Percentiles rank a stretch among this genome's conserved stretches.
Evolutionary conservation across 1,139 yeast genomes (phyloP).

Genomic region (Pichia sp.): DNA sequence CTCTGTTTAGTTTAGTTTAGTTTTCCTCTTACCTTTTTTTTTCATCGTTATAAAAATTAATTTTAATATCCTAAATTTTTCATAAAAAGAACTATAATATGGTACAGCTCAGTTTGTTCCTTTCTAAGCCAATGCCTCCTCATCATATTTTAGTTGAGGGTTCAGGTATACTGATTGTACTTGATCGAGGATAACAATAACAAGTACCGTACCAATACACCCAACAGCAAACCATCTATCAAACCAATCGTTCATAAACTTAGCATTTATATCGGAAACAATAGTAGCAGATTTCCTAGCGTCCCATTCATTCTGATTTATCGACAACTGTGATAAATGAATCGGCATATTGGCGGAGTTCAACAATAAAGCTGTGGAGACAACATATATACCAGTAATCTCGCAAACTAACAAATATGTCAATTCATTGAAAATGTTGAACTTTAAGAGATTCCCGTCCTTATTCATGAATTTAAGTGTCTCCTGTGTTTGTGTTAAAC

Average conservation of each 20-base stretch:
- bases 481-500: slow-evolving; percentile 1
- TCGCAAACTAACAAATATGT: slow-evolving; percentile 45
- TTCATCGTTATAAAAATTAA: background rate
- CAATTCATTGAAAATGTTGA: slow-evolving; percentile 27
- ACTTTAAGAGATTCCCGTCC: background rate
- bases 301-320: slow-evolving; percentile 11
- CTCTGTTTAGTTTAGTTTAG: background rate
- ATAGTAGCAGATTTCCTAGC: slow-evolving; percentile 20
- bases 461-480: background rate
- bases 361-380: slow-evolving; percentile 74
- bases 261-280: slow-evolving; percentile 42
- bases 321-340: slow-evolving; percentile 12
- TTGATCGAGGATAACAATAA: slow-evolving; percentile 30
- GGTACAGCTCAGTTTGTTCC: background rate
- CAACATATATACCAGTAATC: slow-evolving; percentile 69
- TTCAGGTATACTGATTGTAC: background rate
- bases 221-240: slow-evolving; percentile 66
- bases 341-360: slow-evolving; percentile 49
- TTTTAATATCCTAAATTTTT: background rate
- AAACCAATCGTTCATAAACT: slow-evolving; percentile 73
- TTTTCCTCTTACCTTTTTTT: background rate
- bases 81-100: background rate
- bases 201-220: slow-evolving; percentile 48
- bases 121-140: background rate
- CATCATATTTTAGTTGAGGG: background rate